Evolutionary conservation across 371 early-diverging fungal species (phyloP).

Genomic region (Mucor irregularis): DNA sequence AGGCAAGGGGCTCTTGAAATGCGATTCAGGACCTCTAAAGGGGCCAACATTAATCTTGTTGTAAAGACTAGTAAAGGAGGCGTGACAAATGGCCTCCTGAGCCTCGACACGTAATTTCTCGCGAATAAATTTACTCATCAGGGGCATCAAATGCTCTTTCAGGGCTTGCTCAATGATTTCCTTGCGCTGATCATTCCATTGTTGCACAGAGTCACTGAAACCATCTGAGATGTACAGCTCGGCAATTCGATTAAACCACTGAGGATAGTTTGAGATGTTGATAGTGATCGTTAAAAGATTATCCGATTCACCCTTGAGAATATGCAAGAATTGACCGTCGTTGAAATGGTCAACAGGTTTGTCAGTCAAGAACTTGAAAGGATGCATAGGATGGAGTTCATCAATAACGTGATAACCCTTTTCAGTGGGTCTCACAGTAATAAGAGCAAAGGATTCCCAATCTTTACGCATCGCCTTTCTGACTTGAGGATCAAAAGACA

Average conservation of each 20-base stretch:
- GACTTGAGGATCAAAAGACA: slow-evolving; percentile 83
- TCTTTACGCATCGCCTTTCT: slow-evolving; percentile 79
- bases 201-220: slow-evolving; percentile 60
- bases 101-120: slow-evolving; percentile 76
- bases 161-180: slow-evolving; percentile 65
- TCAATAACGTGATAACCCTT: slow-evolving; percentile 80
- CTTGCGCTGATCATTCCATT: slow-evolving; percentile 83
- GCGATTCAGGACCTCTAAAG: slow-evolving; percentile 52
- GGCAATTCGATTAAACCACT: slow-evolving; percentile 58
- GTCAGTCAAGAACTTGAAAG: slow-evolving; percentile 83
- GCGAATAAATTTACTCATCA: slow-evolving; percentile 73
- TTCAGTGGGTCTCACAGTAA: slow-evolving; percentile 82
- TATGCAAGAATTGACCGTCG: slow-evolving; percentile 75
- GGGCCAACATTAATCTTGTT: slow-evolving; percentile 78
- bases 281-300: slow-evolving; percentile 74
- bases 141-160: slow-evolving; percentile 68
- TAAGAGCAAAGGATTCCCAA: slow-evolving; percentile 67
- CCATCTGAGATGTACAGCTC: slow-evolving; percentile 66
- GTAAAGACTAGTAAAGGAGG: slow-evolving; percentile 66
- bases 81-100: slow-evolving; percentile 67
- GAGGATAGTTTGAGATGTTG: slow-evolving; percentile 60
- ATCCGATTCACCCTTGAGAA: slow-evolving; percentile 76
- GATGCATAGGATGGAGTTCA: slow-evolving; percentile 76
- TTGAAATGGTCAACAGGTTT: slow-evolving; percentile 76
- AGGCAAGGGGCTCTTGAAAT: slow-evolving; percentile 57